Evolutionary conservation across 2,329 filamentous ascomycete species (phyloP).

Genomic region (Neonectria hederae): DNA sequence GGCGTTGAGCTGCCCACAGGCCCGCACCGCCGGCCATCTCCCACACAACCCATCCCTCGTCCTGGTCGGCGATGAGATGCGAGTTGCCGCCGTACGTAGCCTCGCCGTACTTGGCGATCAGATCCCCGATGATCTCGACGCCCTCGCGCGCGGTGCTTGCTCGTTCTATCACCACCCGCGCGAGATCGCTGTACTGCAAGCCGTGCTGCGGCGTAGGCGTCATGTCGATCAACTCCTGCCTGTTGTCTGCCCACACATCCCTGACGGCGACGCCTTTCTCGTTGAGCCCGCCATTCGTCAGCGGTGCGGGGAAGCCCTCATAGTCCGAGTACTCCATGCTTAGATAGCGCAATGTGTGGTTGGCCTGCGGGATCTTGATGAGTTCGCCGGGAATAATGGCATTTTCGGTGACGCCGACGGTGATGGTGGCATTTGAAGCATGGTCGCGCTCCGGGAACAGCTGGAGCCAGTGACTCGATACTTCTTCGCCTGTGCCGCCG

Average conservation of each 20-base stretch:
- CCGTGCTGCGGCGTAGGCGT: constrained; percentile 35
- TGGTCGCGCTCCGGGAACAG: constrained; percentile 54
- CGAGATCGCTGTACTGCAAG: constrained; percentile 38
- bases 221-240: constrained; percentile 37
- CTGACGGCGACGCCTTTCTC: constrained; percentile 37
- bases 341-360: constrained; percentile 35
- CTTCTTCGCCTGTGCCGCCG: constrained; percentile 58
- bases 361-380: constrained; percentile 35
- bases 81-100: constrained; percentile 38
- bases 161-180: constrained; percentile 38
- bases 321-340: constrained; percentile 41
- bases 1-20: constrained; percentile 37
- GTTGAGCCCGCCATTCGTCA: constrained; percentile 37
- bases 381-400: constrained; percentile 35
- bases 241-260: constrained; percentile 38
- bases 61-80: constrained; percentile 37
- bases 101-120: constrained; percentile 34
- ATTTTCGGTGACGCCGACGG: constrained; percentile 36
- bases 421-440: constrained; percentile 51
- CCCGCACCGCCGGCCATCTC: constrained; percentile 38
- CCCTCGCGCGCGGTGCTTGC: constrained; percentile 33
- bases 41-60: constrained; percentile 39
- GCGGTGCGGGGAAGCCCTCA: constrained; percentile 34
- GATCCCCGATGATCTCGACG: constrained; percentile 29
- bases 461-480: constrained; percentile 58